Base-by-base conservation (phyloP, 2,329 filamentous ascomycete species). In the Microdochium nivale region DNA sequence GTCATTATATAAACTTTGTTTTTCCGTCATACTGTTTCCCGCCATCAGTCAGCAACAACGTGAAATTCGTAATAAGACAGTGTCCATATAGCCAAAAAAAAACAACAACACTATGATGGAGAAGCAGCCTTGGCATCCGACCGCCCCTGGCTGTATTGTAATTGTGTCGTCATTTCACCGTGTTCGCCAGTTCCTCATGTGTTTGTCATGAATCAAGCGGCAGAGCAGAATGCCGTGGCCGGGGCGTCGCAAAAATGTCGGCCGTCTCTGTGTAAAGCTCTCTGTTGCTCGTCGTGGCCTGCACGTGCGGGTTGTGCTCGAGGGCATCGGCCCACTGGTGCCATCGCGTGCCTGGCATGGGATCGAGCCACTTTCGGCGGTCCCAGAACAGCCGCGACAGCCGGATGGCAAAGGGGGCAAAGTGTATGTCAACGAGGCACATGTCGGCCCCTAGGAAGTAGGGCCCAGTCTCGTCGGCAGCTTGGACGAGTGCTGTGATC, bases 331-430 rank as follows among this genome's bases (percentile, higher is more conserved):
- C 72, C 87, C 87, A 91, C 47, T 69, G 73, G 25, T 76, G 78
- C 84, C 84, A 89, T 7, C 87, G 74, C 54, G 75, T 81, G 1
- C 80, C 82, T 2, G 77, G 73, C 55, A 83, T 77, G 0, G 83
- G 78, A 24, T 82, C 79, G 1, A 80, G 77, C 83, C 86, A 90
- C 23, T 78, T 79, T 21, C 83, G 73, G 56, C 86, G 83, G 16
- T 81, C 79, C 49, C 79, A 75, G 32, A 88, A 69, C 19, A 90
- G 79, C 2, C 80, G 78, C n/a, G 78, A 74, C 54, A 91, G 70
- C 1, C 88, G 77, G 19, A 90, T 63, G 14, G 88, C 77, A 76
- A 88, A 91, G 0, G 88, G 88, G 1, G 87, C 87, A 47, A 90
- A 77, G 60, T 90, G 84, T 16, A 90, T 75, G 57, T 91, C 87